Evolutionary conservation across 257 asterid genomes (phyloP).

Genomic region (Scutellaria minor): DNA sequence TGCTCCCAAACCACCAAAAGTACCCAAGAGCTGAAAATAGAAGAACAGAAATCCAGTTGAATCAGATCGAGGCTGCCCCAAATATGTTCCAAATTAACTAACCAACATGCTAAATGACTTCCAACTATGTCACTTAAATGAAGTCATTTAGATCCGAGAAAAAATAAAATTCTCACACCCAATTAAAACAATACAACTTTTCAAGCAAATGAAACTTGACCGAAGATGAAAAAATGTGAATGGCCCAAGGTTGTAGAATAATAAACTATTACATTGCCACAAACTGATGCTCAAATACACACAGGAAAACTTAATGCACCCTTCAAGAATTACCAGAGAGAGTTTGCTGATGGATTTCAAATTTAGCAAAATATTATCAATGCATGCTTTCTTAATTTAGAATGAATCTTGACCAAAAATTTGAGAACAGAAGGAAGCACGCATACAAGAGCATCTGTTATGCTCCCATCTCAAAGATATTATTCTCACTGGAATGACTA

Average conservation of each 20-base stretch:
- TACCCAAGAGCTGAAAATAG: conserved; percentile 69
- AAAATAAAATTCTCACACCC: background rate
- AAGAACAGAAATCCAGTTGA: conserved; percentile 30
- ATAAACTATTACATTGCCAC: conserved; percentile 1
- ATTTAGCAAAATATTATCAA: conserved; percentile 6
- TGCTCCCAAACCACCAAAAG: conserved; percentile 90
- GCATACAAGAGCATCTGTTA: conserved; percentile 13
- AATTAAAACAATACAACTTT: background rate
- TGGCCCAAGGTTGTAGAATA: background rate
- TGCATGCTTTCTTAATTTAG: background rate
- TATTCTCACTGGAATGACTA: background rate
- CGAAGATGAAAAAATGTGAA: conserved; percentile 5
- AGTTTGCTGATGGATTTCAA: conserved; percentile 2
- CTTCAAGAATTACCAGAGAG: background rate
- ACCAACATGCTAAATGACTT: conserved; percentile 17
- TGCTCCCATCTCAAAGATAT: background rate
- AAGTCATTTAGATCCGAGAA: background rate
- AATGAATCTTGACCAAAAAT: background rate
- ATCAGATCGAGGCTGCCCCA: conserved; percentile 15
- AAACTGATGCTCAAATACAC: conserved; percentile 10
- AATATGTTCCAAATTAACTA: background rate
- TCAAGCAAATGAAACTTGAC: conserved; percentile 13
- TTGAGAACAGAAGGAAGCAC: background rate
- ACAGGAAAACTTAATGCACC: conserved; percentile 5
- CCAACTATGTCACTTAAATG: background rate